Evolutionary conservation across 2,329 filamentous ascomycete species (phyloP), one percentile per base, ranked within the genome.

Genomic region (Chrysoporthe deuterocubensis): DNA sequence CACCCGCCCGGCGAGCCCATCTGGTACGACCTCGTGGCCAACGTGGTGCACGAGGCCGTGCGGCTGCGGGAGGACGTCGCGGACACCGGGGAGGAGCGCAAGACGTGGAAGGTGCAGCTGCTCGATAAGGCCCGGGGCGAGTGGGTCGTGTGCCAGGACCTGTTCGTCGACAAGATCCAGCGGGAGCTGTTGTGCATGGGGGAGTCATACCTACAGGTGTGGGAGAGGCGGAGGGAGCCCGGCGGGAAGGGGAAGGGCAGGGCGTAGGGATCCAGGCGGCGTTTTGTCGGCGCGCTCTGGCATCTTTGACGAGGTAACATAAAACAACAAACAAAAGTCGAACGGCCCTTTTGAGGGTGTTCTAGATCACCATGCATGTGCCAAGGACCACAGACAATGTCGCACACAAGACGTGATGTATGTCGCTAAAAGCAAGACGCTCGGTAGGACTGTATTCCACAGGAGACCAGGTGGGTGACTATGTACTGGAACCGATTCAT

Each of bases 201-300:
- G 64, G 96, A 99, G 84, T 92, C 92, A 66, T 98, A 98, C 83
- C 81, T 98, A 68, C 96, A 98, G 87, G 89, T 99, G 57, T 98
- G 96, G 96, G 96, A 98, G 83, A 85, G 92, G 78, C 87, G 94
- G 79, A 90, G 87, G 76, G 83, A 82, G 70, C 77, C 80, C 16
- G 59, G 59, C 26, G 67, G 72, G 5, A 81, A 80, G 73, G 77
- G 76, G 50, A 85, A 81, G 71, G 77, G 74, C 61, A 72, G 50
- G 67, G 70, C 66, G 59, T 71, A 48, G 66, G 40, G 13, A 6
- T 9, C 9, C 37, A 9, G 37, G 37, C 32, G 46, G 40, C 34
- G 4, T 5, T 54, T 37, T 40, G 48, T 21, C 11, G 8, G 21
- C 26, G 14, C 52, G 13, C 21, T 57, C 44, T 46, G 44, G 44